Conservation (phyloP, 257 asterid genomes). For the Solanum commersonii region DNA sequence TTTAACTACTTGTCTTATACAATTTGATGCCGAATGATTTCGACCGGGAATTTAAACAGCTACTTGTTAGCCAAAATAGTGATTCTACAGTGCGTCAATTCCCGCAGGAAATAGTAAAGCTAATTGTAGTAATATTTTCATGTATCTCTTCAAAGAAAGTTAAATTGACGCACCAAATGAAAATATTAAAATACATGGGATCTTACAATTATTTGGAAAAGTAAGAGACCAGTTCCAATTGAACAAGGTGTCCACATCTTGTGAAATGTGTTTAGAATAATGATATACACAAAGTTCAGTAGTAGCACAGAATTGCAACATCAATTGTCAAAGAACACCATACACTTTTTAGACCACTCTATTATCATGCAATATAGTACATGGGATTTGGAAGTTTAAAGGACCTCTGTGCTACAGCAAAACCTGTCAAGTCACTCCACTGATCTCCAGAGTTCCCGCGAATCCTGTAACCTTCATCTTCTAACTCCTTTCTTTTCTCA, state of each 20-base stretch:
- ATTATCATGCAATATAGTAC: constrained; percentile 42
- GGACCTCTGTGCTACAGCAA: constrained; percentile 53
- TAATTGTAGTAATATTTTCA: not conserved
- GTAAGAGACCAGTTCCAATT: not conserved
- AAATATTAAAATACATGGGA: not conserved
- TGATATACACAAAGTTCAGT: not conserved
- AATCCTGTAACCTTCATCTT: constrained; percentile 65
- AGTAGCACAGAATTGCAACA: not conserved
- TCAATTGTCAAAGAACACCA: not conserved
- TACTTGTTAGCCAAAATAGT: not conserved
- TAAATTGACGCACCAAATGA: not conserved
- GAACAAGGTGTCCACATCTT: not conserved
- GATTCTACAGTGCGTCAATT: not conserved
- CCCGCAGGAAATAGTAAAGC: not conserved
- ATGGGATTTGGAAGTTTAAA: constrained; percentile 83
- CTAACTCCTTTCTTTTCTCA: constrained; percentile 65
- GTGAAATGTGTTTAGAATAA: not conserved
- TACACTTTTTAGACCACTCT: not conserved
- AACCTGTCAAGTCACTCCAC: constrained; percentile 86
- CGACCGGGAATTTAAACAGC: not conserved
- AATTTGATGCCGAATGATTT: not conserved
- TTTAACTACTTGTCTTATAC: not conserved
- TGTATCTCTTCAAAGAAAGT: not conserved
- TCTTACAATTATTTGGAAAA: not conserved
- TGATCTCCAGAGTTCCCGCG: constrained; percentile 86